These are phyloP conservation scores for Cardamine chenopodiifolia DNA, from an alignment of 345 rosid species.

Conservation along the genomic window DNA sequence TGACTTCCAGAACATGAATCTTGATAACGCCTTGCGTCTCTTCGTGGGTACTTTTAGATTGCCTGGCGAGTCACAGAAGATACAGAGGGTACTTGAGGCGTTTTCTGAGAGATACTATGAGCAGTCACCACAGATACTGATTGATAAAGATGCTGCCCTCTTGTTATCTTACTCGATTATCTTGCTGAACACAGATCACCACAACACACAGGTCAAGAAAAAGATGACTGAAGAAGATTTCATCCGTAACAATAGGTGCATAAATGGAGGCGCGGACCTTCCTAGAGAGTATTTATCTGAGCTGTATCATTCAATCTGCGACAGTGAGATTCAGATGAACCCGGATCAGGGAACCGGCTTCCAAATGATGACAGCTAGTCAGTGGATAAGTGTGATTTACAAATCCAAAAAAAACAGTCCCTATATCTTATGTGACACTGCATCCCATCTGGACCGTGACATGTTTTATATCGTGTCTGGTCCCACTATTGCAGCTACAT, in stretches of 20 bases:
- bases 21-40: slow-evolving; percentile 72
- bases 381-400: slow-evolving; percentile 67
- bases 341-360: slow-evolving; percentile 66
- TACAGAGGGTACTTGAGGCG: slow-evolving; percentile 80
- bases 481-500: slow-evolving; percentile 71
- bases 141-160: slow-evolving; percentile 68
- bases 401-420: slow-evolving; percentile 63
- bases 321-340: slow-evolving; percentile 72
- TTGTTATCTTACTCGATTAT: slow-evolving; percentile 76
- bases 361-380: slow-evolving; percentile 60
- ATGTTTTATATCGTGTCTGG: slow-evolving; percentile 66
- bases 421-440: slow-evolving; percentile 57
- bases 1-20: slow-evolving; percentile 66
- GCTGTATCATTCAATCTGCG: slow-evolving; percentile 65
- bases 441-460: slow-evolving; percentile 58
- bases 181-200: slow-evolving; percentile 76
- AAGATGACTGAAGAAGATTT: slow-evolving; percentile 84
- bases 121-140: slow-evolving; percentile 65
- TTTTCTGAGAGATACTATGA: slow-evolving; percentile 82
- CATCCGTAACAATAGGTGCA: slow-evolving; percentile 65
- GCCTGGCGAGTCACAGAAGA: slow-evolving; percentile 87
- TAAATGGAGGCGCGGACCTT: slow-evolving; percentile 75
- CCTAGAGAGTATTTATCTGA: slow-evolving; percentile 71
- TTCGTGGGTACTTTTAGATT: slow-evolving; percentile 74
- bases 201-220: slow-evolving; percentile 72